Conservation (phyloP, 1,284 basidiomycete species). For the Takashimella koratensis region DNA sequence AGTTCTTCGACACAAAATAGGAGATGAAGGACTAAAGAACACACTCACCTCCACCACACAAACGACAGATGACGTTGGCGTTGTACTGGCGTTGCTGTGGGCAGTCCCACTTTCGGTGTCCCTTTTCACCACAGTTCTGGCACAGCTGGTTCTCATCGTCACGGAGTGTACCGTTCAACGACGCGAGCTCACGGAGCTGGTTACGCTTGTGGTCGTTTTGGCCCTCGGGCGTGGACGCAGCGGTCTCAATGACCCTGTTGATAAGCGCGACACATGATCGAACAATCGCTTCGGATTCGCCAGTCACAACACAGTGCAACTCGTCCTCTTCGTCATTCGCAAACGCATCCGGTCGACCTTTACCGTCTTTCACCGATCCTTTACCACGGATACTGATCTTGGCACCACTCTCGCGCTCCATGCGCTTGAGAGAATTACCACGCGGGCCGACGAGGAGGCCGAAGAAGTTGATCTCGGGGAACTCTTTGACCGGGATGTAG, state of each 20-base stretch:
- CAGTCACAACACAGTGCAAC: constrained; percentile 95
- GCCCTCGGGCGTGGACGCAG: constrained; percentile 96
- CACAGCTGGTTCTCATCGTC: constrained; percentile 99
- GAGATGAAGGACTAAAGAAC: not conserved
- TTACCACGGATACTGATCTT: constrained; percentile 99
- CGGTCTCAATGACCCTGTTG: constrained; percentile 97
- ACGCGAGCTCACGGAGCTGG: constrained; percentile 95
- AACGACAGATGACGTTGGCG: constrained; percentile 94
- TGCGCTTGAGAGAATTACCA: constrained; percentile 98
- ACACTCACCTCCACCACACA: constrained; percentile 72
- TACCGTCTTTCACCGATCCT: constrained; percentile 98
- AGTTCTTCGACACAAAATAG: not conserved
- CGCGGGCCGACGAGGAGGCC: constrained; percentile 96
- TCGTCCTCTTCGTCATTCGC: constrained; percentile 98
- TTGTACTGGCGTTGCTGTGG: constrained; percentile 94
- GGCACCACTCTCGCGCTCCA: constrained; percentile 96
- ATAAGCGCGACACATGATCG: constrained; percentile 87
- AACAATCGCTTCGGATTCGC: constrained; percentile 89
- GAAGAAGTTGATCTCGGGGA: constrained; percentile 99
- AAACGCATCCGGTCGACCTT: constrained; percentile 85
- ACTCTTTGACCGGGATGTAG: constrained; percentile 98
- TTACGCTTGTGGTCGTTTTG: constrained; percentile 99
- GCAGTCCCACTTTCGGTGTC: constrained; percentile 93
- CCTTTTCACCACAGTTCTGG: constrained; percentile 86
- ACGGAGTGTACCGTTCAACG: constrained; percentile 95